Conservation (phyloP, 2,329 filamentous ascomycete genomes). For the Botrytis fabae region DNA sequence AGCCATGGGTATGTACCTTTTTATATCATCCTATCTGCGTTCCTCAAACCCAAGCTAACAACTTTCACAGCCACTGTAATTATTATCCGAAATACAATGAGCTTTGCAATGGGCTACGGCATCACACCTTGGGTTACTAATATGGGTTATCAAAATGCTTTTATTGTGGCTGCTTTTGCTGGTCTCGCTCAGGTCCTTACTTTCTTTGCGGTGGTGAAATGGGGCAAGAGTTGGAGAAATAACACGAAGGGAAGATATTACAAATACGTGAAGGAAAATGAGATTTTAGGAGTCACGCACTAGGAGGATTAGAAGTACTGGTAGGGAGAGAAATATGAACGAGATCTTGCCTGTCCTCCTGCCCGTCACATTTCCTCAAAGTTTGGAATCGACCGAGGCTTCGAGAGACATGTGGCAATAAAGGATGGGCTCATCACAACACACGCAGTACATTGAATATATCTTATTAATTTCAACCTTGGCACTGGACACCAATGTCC, state of each 20-base stretch:
- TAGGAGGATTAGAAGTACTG: background rate
- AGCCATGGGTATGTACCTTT: conserved; percentile 42
- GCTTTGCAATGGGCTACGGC: conserved; percentile 53
- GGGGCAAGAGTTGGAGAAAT: conserved; percentile 48
- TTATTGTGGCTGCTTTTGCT: conserved; percentile 45
- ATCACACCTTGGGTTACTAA: conserved; percentile 48
- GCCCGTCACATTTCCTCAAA: background rate
- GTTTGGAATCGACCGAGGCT: background rate
- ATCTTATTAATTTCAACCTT: background rate
- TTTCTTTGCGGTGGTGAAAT: conserved; percentile 50
- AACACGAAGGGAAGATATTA: conserved; percentile 44
- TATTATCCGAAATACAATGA: conserved; percentile 50
- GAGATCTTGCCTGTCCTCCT: background rate
- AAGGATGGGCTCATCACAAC: background rate
- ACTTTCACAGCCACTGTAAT: conserved; percentile 47
- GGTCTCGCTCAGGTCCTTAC: conserved; percentile 44
- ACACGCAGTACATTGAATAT: background rate
- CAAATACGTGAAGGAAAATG: conserved; percentile 42
- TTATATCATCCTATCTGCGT: background rate
- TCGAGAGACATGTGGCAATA: background rate
- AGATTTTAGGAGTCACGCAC: conserved; percentile 26
- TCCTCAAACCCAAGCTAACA: background rate
- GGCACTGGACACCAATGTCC: background rate
- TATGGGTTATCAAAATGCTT: conserved; percentile 48
- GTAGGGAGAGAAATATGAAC: background rate